phyloP scores from a whole-genome alignment of 2,329 filamentous ascomycete species.

The Claviceps arundinis region DNA sequence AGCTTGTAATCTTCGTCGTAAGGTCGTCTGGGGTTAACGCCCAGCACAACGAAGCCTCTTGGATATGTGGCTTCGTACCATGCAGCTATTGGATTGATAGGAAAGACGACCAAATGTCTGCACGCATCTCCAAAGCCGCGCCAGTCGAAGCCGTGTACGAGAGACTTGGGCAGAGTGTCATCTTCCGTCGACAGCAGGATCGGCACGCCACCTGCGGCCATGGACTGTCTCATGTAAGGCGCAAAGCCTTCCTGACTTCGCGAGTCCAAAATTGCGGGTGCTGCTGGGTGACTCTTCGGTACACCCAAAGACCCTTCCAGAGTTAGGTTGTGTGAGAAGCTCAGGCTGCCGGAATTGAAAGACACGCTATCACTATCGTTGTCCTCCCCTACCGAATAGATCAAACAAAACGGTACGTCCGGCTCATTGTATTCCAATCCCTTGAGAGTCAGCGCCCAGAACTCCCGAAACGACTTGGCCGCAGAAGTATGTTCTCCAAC shows the following conservation, averaged over 20 bases:
- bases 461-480: slow-evolving; percentile 56
- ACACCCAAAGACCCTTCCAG: slow-evolving; percentile 34
- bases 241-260: slow-evolving; percentile 24
- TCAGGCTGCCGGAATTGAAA: slow-evolving; percentile 50
- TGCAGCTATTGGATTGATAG: slow-evolving; percentile 32
- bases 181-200: slow-evolving; percentile 28
- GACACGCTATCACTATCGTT: slow-evolving; percentile 27
- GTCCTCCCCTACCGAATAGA: slow-evolving; percentile 35
- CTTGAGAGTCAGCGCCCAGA: slow-evolving; percentile 56
- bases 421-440: slow-evolving; percentile 59
- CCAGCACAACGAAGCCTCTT: slow-evolving; percentile 55
- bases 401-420: slow-evolving; percentile 36
- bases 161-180: slow-evolving; percentile 40
- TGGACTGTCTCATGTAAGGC: slow-evolving; percentile 24
- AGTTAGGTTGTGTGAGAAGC: slow-evolving; percentile 44
- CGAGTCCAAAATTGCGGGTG: slow-evolving; percentile 24
- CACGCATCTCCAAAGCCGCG: slow-evolving; percentile 53
- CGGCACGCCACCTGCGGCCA: slow-evolving; percentile 22
- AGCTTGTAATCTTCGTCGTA: slow-evolving; percentile 63
- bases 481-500: slow-evolving; percentile 60
- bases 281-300: slow-evolving; percentile 28
- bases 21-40: slow-evolving; percentile 55
- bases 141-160: slow-evolving; percentile 47
- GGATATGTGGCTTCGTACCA: slow-evolving; percentile 7
- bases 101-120: slow-evolving; percentile 52